Evolutionary conservation across 2,329 filamentous ascomycete genomes (phyloP), one percentile per base, ranked within the genome.

Genomic region (Talaromyces sp.): DNA sequence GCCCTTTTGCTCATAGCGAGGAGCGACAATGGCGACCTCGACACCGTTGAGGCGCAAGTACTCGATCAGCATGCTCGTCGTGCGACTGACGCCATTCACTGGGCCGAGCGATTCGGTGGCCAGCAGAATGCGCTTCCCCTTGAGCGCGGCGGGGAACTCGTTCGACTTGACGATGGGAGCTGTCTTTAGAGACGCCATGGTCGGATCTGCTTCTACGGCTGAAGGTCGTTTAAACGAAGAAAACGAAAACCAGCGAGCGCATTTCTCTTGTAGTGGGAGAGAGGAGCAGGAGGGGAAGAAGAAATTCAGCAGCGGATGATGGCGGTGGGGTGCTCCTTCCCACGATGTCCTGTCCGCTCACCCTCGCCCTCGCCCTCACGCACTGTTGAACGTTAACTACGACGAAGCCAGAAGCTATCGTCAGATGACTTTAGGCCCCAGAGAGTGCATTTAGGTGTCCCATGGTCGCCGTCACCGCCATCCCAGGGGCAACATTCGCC

Each of bases 41-140:
- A 83, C 86, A 22, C 85, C 87, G 66, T 90, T 77, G n/a, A 77
- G 77, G 60, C 86, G 82, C 22, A 90, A 77, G 65, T 90, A 88
- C 70, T 86, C 84, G 59, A 90, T 85, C 57, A 90, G 81, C 78
- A 86, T 89, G 66, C 87, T 77, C 0, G 88, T 90, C 4, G 88
- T 90, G 63, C 87, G 81, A 68, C 85, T 88, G 53, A 90, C 88
- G n/a, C 88, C 88, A 69, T 90, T 90, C 70, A 90, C 85, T 0
- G 88, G 88, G 3, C 87, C 88, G 62, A 89, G 87, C 0, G 87
- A 90, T 70, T 90, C 88, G 15, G 87, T 90, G 64, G 87, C 88
- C 8, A 90, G 81, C 8, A 90, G 75, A 63, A 90, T 81, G 64
- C 82, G 83, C 72, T 85, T 87, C 10, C 84, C 85, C 42, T 78